These are phyloP conservation scores for Colletotrichum simmondsii DNA, from an alignment of 2,329 filamentous ascomycete genomes.

Conservation along the genomic window DNA sequence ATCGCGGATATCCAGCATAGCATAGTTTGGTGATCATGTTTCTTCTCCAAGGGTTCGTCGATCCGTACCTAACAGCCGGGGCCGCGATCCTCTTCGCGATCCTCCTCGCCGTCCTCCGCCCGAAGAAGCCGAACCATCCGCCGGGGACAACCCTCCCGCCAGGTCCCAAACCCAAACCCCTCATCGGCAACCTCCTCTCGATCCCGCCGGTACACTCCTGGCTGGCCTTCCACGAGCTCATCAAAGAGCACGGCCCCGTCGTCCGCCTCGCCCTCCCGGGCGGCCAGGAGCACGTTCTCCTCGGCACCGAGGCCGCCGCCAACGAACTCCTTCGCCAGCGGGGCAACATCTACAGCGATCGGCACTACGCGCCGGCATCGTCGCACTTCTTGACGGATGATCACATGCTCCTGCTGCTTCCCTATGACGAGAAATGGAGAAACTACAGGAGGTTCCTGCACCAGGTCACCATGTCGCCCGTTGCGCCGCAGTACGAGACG, in stretches of 20 bases:
- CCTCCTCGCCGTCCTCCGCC: slow-evolving; percentile 1
- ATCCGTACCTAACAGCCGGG: slow-evolving; percentile 14
- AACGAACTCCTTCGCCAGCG: slow-evolving; percentile 54
- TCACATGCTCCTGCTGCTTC: slow-evolving; percentile 43
- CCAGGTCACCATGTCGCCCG: slow-evolving; percentile 42
- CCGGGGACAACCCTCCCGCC: slow-evolving; percentile 27
- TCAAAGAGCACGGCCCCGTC: slow-evolving; percentile 49
- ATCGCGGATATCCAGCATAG: neutral
- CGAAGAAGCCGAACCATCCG: slow-evolving; percentile 2
- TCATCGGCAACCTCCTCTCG: slow-evolving; percentile 47
- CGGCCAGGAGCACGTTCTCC: slow-evolving; percentile 46
- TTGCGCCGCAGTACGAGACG: slow-evolving; percentile 42
- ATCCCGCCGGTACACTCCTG: slow-evolving; percentile 49
- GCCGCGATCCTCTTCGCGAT: slow-evolving; percentile 6
- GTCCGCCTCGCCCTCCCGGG: slow-evolving; percentile 55
- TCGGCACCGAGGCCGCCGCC: slow-evolving; percentile 51
- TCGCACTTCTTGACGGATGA: slow-evolving; percentile 44
- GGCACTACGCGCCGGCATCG: slow-evolving; percentile 47
- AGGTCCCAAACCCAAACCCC: slow-evolving; percentile 22
- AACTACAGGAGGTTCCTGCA: slow-evolving; percentile 39
- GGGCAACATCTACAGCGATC: slow-evolving; percentile 49
- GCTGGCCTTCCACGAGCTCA: slow-evolving; percentile 52
- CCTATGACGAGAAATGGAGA: slow-evolving; percentile 38
- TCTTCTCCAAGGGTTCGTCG: neutral
- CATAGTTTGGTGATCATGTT: neutral